A percentile compares a stretch with the other conserved stretches of the same genome.
phyloP scores from a whole-genome alignment of 305 asterid species.

The Caryopteris hybrid region DNA sequence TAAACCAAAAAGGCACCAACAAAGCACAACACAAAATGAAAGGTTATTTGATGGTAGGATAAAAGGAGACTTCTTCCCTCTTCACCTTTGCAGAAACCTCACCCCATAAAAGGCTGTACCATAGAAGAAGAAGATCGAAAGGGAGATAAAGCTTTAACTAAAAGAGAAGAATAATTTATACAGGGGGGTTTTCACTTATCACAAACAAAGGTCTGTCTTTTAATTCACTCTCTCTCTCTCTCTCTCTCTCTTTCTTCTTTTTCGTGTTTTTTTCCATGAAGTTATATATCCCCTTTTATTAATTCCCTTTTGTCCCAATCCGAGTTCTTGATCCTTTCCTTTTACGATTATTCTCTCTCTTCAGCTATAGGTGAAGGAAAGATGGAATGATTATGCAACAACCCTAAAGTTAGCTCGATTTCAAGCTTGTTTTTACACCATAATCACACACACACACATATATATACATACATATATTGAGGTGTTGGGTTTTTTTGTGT shows the following conservation, averaged over 20 bases:
- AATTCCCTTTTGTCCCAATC: too few relatives aligned
- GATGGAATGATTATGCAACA: constrained; percentile 25
- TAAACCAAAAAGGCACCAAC: too few relatives aligned
- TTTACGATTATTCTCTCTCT: constrained; percentile 31
- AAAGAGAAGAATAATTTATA: background rate
- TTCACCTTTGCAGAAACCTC: constrained; percentile 24
- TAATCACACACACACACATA: too few relatives aligned
- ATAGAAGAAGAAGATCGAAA: constrained; percentile 17
- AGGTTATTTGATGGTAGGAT: constrained; percentile 36
- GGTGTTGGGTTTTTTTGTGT: too few relatives aligned
- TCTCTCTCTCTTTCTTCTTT: background rate
- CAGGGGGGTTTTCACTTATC: background rate
- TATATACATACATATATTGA: too few relatives aligned
- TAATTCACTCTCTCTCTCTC: background rate
- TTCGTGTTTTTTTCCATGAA: constrained; percentile 8
- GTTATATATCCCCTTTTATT: constrained; percentile 24
- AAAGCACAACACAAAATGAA: constrained; percentile 29
- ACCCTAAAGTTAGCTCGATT: constrained; percentile 36
- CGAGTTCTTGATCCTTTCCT: constrained; percentile 30
- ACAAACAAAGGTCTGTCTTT: constrained; percentile 35
- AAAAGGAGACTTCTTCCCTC: too few relatives aligned
- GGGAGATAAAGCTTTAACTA: background rate
- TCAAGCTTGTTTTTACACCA: too few relatives aligned
- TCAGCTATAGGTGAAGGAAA: constrained; percentile 38
- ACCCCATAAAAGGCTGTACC: constrained; percentile 29